phyloP scores from a whole-genome alignment of 2,329 filamentous ascomycete genomes.

The Madurella fahalii region DNA sequence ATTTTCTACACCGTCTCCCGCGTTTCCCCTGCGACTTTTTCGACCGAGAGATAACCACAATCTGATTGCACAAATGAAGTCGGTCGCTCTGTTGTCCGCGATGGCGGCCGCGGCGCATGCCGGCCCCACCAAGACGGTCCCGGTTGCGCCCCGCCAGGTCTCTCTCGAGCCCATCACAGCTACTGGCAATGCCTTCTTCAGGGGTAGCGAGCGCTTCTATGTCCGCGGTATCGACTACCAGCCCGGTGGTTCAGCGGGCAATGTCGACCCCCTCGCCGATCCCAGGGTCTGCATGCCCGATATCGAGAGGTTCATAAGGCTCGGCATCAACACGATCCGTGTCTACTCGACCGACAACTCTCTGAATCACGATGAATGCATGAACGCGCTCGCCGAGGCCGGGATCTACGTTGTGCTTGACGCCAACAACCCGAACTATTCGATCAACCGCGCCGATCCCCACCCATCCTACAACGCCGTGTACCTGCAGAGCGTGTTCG shows the following conservation, averaged over 20 bases:
- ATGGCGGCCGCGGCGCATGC: slow-evolving; percentile 20
- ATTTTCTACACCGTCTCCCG: background rate
- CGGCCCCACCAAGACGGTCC: slow-evolving; percentile 13
- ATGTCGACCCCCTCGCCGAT: slow-evolving; percentile 72
- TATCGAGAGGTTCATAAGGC: slow-evolving; percentile 73
- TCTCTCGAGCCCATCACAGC: slow-evolving; percentile 23
- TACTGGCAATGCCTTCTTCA: slow-evolving; percentile 47
- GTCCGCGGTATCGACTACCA: slow-evolving; percentile 60
- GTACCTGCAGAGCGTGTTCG: slow-evolving; percentile 82
- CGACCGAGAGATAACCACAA: background rate
- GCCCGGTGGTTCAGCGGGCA: slow-evolving; percentile 53
- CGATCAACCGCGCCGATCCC: slow-evolving; percentile 47
- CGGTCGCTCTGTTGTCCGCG: slow-evolving; percentile 21
- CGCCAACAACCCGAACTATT: slow-evolving; percentile 28
- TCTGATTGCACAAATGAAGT: slow-evolving; percentile 18
- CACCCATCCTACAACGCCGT: slow-evolving; percentile 76
- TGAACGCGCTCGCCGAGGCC: slow-evolving; percentile 73
- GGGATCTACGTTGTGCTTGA: slow-evolving; percentile 92
- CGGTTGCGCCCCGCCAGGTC: slow-evolving; percentile 15
- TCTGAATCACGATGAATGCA: slow-evolving; percentile 75
- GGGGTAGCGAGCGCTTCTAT: slow-evolving; percentile 52
- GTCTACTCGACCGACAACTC: slow-evolving; percentile 93
- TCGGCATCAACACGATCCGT: slow-evolving; percentile 87
- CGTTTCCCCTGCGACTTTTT: background rate
- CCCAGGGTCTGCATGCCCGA: slow-evolving; percentile 68